Conservation (phyloP, 257 asterid species). For the Petunia axillaris region DNA sequence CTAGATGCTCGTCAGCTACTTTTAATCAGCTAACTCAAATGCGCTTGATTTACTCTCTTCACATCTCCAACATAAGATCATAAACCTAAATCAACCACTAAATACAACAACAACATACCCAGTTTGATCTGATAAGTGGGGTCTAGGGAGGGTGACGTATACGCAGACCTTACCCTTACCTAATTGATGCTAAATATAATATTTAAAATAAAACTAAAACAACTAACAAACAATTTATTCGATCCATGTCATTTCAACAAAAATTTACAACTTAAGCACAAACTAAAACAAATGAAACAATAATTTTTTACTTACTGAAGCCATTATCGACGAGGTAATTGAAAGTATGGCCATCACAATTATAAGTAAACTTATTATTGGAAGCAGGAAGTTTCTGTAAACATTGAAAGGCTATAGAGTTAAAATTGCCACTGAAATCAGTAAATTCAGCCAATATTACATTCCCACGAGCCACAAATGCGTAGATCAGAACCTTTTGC, state of each 20-base stretch:
- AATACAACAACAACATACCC: neutral
- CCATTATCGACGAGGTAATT: slow-evolving; percentile 26
- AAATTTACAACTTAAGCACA: neutral
- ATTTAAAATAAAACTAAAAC: neutral
- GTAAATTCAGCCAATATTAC: slow-evolving; percentile 38
- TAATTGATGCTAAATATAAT: too few species aligned
- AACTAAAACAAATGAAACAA: neutral
- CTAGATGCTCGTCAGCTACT: too few species aligned
- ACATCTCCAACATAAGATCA: slow-evolving; percentile 1
- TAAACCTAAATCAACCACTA: neutral
- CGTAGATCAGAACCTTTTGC: slow-evolving; percentile 42
- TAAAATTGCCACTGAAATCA: slow-evolving; percentile 40
- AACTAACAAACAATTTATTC: neutral
- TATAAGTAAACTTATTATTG: slow-evolving; percentile 23
- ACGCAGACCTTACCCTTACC: too few species aligned
- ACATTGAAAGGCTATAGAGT: slow-evolving; percentile 40
- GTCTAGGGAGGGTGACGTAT: too few species aligned
- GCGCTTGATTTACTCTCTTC: neutral
- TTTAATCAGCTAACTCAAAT: too few species aligned
- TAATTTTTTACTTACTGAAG: slow-evolving; percentile 15
- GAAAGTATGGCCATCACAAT: slow-evolving; percentile 28
- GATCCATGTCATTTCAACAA: neutral
- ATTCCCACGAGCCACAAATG: slow-evolving; percentile 43
- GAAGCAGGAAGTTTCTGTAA: slow-evolving; percentile 34
- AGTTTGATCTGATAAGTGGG: too few species aligned